Evolutionary conservation across 305 asterid species (phyloP).

Genomic region (Fraxinus xanthoxyloides): DNA sequence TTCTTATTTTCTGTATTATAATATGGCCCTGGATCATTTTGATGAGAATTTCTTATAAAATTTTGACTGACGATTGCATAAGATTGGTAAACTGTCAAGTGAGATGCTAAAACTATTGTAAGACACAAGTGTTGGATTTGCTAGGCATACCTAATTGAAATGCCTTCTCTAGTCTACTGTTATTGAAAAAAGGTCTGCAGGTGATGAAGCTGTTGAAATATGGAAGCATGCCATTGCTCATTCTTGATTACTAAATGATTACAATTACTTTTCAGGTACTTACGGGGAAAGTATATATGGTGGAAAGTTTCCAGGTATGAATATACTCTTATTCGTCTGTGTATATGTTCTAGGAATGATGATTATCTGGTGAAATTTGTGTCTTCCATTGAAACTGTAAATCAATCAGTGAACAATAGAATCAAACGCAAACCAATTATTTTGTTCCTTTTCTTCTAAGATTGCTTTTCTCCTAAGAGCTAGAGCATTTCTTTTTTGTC

Average conservation of each 20-base stretch:
- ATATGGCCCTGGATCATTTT: neutral
- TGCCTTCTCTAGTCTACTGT: neutral
- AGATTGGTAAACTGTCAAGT: neutral
- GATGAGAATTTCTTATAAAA: neutral
- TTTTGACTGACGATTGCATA: neutral
- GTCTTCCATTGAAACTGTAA: constrained; percentile 21
- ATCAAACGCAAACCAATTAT: constrained; percentile 21
- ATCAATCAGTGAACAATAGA: constrained; percentile 8
- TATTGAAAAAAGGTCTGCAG: neutral
- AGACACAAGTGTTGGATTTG: neutral
- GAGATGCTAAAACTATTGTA: neutral
- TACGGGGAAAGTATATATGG: constrained; percentile 81
- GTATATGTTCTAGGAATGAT: constrained; percentile 10
- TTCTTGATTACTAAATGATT: neutral
- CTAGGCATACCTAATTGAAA: neutral
- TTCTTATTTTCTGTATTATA: neutral
- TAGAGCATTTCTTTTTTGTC: constrained; percentile 83
- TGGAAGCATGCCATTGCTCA: neutral
- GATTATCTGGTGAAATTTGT: constrained; percentile 11
- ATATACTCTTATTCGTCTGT: constrained; percentile 10
- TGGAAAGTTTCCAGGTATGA: constrained; percentile 60
- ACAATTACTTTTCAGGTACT: constrained; percentile 47
- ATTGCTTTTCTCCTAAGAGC: constrained; percentile 60
- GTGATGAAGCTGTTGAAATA: neutral
- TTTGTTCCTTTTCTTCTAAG: constrained; percentile 39